Evolutionary conservation across 2,329 filamentous ascomycete species (phyloP).

Genomic region (Anthostomella pinea): DNA sequence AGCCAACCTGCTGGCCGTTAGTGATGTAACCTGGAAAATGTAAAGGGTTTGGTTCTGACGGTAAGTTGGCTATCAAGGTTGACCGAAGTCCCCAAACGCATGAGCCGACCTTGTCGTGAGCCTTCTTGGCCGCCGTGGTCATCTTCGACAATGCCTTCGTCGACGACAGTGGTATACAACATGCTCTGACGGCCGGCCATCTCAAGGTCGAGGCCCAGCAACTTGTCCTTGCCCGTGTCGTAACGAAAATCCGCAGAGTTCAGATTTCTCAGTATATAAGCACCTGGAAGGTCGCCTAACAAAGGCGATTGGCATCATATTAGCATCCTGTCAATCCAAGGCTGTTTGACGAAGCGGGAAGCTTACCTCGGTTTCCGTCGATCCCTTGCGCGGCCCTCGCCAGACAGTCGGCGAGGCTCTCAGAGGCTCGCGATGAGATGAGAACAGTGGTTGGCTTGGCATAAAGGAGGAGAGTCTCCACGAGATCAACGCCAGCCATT

Average conservation of each 20-base stretch:
- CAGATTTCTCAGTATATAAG: conserved; percentile 60
- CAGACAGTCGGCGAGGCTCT: conserved; percentile 37
- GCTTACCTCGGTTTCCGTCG: conserved; percentile 27
- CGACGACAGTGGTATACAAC: conserved; percentile 58
- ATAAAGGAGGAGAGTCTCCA: conserved; percentile 59
- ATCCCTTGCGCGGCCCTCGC: conserved; percentile 32
- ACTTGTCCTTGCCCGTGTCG: conserved; percentile 62
- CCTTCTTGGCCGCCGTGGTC: conserved; percentile 39
- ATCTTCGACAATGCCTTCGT: conserved; percentile 36
- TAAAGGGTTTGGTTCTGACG: conserved; percentile 42
- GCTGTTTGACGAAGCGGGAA: not conserved
- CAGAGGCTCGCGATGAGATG: conserved; percentile 46
- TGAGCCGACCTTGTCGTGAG: conserved; percentile 59
- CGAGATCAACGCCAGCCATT: conserved; percentile 63
- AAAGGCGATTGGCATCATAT: no score
- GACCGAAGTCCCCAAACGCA: conserved; percentile 68
- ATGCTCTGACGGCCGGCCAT: conserved; percentile 50
- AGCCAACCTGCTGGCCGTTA: no score
- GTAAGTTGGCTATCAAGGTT: conserved; percentile 73
- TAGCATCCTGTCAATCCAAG: conserved; percentile 13
- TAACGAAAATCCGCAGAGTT: conserved; percentile 71
- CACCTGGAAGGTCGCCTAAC: conserved; percentile 36
- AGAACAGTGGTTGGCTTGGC: conserved; percentile 55
- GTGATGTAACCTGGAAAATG: conserved; percentile 37
- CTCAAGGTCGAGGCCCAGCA: conserved; percentile 57